Evolutionary conservation across 2,329 filamentous ascomycete genomes (phyloP), one percentile per base, ranked within the genome.

Genomic region (Hypocreales sp.): DNA sequence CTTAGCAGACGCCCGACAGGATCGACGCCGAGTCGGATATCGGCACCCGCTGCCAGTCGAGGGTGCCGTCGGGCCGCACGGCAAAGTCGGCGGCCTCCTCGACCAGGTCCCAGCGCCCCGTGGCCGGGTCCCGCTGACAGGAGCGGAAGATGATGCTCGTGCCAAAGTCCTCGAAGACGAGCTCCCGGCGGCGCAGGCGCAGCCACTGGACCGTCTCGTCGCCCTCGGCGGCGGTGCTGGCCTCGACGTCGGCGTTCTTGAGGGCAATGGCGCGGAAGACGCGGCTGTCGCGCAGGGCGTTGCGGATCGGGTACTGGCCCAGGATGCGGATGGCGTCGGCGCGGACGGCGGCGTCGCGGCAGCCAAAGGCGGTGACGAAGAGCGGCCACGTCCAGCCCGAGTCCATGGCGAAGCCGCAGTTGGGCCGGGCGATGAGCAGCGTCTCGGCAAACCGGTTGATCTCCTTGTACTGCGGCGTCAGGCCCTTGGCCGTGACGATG

Each of bases 341-440:
- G 9, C 55, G 44, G 5, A 61, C 50, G 0, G 38, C 32, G 4
- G 42, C 40, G 25, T 59, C 52, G 7, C 55, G 48, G 24, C 55
- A 61, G 6, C 48, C 52, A 38, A 56, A 53, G 0, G 56, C 44
- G 4, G 51, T 47, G 5, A 59, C 37, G 15, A 58, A 55, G 4
- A 62, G 40, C 0, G 56, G 55, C 55, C 58, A 58, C 6, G 55
- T 57, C 39, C 55, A 58, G 1, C 58, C 58, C 3, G 55, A 50
- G 31, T 61, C 57, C 53, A 61, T 56, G 1, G 58, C 49, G 31
- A 61, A 60, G 27, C 46, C 46, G n/a, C 51, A 52, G 31, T 38
- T 53, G 8, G 41, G 49, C 9, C 48, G 46, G 8, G 43, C 40
- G 15, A 36, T 35, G 15, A 61, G 47, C 4, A 61, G 32, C 3